phyloP scores from a whole-genome alignment of 495 filamentous ascomycete species.

The Usnea hakonensis region DNA sequence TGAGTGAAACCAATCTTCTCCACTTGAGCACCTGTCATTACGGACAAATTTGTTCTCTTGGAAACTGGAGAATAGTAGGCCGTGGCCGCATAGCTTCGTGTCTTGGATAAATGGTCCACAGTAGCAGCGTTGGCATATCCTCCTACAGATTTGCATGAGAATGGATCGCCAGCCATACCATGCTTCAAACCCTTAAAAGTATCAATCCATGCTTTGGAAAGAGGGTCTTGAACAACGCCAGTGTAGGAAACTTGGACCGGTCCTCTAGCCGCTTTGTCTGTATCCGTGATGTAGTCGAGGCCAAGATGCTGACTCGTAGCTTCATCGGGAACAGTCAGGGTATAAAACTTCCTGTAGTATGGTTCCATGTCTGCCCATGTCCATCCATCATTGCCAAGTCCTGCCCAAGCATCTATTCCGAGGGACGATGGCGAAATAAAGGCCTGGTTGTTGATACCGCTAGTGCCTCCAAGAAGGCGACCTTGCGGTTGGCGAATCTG shows the following conservation, averaged over 20 bases:
- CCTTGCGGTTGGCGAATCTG: constrained; percentile 26
- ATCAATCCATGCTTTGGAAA: neutral
- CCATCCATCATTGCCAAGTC: constrained; percentile 49
- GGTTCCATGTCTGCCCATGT: constrained; percentile 40
- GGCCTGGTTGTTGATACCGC: constrained; percentile 28
- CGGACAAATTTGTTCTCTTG: constrained; percentile 35
- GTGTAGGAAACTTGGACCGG: neutral
- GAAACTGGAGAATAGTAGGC: neutral
- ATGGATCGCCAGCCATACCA: neutral
- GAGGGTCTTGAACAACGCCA: neutral
- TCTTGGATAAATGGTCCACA: neutral
- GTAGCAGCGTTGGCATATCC: neutral
- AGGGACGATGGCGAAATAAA: constrained; percentile 31
- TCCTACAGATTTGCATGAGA: neutral
- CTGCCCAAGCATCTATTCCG: constrained; percentile 46
- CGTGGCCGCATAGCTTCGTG: constrained; percentile 1
- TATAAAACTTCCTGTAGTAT: constrained; percentile 31
- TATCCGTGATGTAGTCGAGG: constrained; percentile 22
- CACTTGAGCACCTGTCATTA: constrained; percentile 41
- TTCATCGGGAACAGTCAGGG: constrained; percentile 6
- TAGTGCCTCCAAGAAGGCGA: constrained; percentile 31
- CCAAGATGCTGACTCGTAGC: constrained; percentile 13
- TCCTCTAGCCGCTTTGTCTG: neutral
- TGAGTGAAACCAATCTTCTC: constrained; percentile 29
- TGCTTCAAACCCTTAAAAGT: neutral